Base-by-base conservation (phyloP, 176 grass and related monocot genomes). In the Musa itinerans region DNA sequence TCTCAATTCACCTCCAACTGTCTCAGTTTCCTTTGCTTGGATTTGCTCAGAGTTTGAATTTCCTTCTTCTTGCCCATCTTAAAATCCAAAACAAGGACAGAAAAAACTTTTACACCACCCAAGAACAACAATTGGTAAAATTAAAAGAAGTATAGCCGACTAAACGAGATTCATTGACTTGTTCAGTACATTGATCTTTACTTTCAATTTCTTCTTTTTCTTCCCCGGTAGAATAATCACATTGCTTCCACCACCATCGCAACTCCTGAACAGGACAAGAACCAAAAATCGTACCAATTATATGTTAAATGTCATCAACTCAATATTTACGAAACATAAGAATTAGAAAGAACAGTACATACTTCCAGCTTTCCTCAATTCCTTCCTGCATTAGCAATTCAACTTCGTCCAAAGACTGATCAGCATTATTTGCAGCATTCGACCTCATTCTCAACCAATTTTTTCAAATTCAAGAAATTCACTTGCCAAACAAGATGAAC, bases 1-100 rank as follows among this genome's bases (percentile, higher is more conserved):
- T 54, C 13, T 4, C 12, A 50, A 34, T 56, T 56, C 15, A 97
- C 96, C 91, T 81, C 86, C 81, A 99, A 81, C 74, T 89, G 88
- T 63, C 86, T 84, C 59, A 93, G 70, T 61, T 81, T 99, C 75
- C 84, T 99, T 11, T 83, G 81, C 71, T 92, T 93, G 80, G 50
- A 87, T 76, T 99, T 99, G 83, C 90, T 92, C 82, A 94, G 86
- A 69, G 80, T 83, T 52, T 61, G 84, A 57, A 70, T 86, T 78
- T 84, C 84, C 68, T 85, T 96, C 43, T 52, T 81, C 68, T 79
- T 86, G 23, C 21, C 71, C 64, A 81, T 87, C 71, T 92, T 78
- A 50, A 59, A 80, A 79, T 73, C 84, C 84, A 89, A 50, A 17
- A 43, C 82, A 56, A 81, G 23, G 81, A 12, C 49, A 59, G 15